phyloP scores from a whole-genome alignment of 2,329 filamentous ascomycete genomes.

The Nectriaceae sp. region DNA sequence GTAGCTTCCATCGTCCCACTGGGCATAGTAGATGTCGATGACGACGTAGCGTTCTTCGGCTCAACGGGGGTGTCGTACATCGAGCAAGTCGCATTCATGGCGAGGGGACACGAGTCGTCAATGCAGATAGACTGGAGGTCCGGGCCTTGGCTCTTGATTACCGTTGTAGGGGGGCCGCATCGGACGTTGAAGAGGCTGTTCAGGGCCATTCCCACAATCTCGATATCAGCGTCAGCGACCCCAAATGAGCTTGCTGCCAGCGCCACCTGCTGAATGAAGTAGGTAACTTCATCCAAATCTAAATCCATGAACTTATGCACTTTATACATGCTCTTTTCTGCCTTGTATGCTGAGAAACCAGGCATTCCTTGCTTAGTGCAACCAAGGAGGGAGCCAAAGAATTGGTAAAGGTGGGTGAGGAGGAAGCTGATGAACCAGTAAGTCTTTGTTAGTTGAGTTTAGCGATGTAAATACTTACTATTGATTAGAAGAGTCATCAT shows the following conservation, averaged over 20 bases:
- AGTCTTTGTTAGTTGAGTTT: neutral
- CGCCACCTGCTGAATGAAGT: constrained; percentile 62
- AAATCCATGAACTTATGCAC: constrained; percentile 64
- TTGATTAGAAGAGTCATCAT: constrained; percentile 53
- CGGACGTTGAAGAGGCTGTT: constrained; percentile 51
- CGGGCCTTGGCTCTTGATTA: constrained; percentile 46
- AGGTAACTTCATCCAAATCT: constrained; percentile 50
- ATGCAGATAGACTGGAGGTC: constrained; percentile 60
- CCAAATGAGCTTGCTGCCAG: constrained; percentile 60
- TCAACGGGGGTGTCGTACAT: constrained; percentile 39
- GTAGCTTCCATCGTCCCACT: constrained; percentile 5
- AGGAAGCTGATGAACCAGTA: constrained; percentile 43
- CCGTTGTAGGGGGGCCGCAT: constrained; percentile 48
- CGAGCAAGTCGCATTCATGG: constrained; percentile 46
- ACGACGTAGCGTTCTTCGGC: constrained; percentile 18
- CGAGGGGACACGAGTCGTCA: constrained; percentile 47
- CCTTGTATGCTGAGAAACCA: constrained; percentile 52
- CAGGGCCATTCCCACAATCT: constrained; percentile 50
- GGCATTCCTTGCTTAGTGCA: constrained; percentile 53
- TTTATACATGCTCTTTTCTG: constrained; percentile 48
- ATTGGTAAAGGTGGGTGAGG: constrained; percentile 63
- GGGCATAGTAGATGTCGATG: constrained; percentile 12
- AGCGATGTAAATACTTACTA: constrained; percentile 43
- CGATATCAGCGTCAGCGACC: constrained; percentile 54
- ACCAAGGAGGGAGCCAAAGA: constrained; percentile 60